Evolutionary conservation across 1,284 basidiomycete species (phyloP), one percentile per base, ranked within the genome.

Genomic region (Papiliotrema flavescens): DNA sequence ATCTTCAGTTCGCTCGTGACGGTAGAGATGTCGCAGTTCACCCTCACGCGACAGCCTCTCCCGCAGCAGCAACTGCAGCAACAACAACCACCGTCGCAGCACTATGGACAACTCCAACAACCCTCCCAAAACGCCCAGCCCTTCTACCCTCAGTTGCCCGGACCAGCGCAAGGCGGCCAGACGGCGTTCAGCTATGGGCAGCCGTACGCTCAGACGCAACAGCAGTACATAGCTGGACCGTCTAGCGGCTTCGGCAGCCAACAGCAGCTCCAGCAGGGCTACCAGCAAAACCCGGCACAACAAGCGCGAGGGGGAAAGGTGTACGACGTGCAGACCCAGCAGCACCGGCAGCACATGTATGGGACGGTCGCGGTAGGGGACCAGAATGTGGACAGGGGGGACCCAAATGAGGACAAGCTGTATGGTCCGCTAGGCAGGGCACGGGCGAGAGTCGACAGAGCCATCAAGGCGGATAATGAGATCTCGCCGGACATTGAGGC

Each of bases 371-470:
- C 42, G n/a, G 19, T 22, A 5, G 19, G 19, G 15, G 24, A 22
- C 8, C 34, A 50, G n/a, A 11, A 5, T 7, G 20, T 37, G n/a
- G 34, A 39, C 15, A 26, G 19, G 15, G 63, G 67, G 8, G 43
- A 45, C 13, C 64, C 64, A 57, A 68, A 71, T 48, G 70, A 74
- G 53, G 71, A 71, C 60, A 59, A 66, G 3, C 57, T 70, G 5
- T 75, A 73, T 55, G 71, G 71, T 14, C 69, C 71, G 0, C 49
- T 75, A 19, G 57, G 62, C 1, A 56, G 69, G 15, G 69, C 73
- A 17, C 61, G 65, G 43, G 55, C 54, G 6, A 72, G 71, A 57
- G 61, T 75, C 8, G 68, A 66, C 28, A 63, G 71, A 46, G 66
- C 59, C 1, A 51, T 73, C 35, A 52, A 53, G 1, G 60, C 56